Conservation (phyloP, 176 grass and related monocot genomes). For the Rhipidocladum racemiflorum region DNA sequence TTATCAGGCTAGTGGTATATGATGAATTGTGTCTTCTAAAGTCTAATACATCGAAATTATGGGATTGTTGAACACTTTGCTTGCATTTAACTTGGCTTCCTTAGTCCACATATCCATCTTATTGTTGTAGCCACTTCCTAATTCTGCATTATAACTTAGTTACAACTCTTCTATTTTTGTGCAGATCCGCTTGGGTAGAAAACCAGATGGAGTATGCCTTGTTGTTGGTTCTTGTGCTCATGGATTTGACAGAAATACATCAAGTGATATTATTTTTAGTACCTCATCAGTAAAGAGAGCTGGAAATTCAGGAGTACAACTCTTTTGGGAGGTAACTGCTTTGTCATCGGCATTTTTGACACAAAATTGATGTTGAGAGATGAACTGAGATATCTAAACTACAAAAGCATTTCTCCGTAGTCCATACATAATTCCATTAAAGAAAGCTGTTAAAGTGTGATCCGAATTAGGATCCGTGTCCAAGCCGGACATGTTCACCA, state of each 20-base stretch:
- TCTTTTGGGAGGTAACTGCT: slow-evolving; percentile 88
- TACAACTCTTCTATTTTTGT: slow-evolving; percentile 38
- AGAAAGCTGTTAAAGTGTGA: not conserved
- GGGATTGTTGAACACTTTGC: not conserved
- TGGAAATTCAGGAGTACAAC: slow-evolving; percentile 63
- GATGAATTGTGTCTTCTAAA: slow-evolving; percentile 8
- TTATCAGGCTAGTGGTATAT: not conserved
- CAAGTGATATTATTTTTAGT: slow-evolving; percentile 85
- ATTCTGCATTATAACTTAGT: slow-evolving; percentile 22
- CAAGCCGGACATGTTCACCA: too few species aligned
- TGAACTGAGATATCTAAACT: slow-evolving; percentile 17
- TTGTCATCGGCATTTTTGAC: slow-evolving; percentile 1
- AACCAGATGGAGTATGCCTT: slow-evolving; percentile 94
- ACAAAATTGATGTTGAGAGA: not conserved
- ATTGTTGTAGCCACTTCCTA: not conserved
- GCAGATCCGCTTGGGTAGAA: slow-evolving; percentile 68
- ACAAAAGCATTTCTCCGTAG: not conserved
- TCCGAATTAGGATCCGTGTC: too few species aligned
- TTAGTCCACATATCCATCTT: not conserved
- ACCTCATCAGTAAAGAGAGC: slow-evolving; percentile 62
- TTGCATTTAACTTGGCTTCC: not conserved
- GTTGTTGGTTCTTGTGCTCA: slow-evolving; percentile 80
- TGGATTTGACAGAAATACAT: slow-evolving; percentile 74
- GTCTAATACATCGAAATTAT: not conserved
- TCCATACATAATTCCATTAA: not conserved